phyloP scores from a whole-genome alignment of 352 stramenopile genomes.

The Phytopythium vexans region DNA sequence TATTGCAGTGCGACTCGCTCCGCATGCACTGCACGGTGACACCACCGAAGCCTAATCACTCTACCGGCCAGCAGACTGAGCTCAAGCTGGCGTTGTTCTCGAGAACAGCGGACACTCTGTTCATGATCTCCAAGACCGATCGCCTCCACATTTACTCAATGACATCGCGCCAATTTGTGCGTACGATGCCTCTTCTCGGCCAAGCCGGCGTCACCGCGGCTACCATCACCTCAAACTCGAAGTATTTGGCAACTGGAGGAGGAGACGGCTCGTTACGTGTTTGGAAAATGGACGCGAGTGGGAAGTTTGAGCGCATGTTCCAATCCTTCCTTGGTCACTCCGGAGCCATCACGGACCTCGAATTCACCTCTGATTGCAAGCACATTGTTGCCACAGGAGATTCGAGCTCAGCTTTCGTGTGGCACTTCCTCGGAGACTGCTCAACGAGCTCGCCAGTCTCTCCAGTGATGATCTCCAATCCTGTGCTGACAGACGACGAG shows the following conservation, averaged over 20 bases:
- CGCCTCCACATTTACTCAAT: constrained; percentile 59
- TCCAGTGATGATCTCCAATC: background rate
- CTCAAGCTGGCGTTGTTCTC: constrained; percentile 48
- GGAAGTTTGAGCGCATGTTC: constrained; percentile 49
- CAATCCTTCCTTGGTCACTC: constrained; percentile 52
- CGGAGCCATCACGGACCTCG: constrained; percentile 28
- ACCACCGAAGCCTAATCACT: constrained; percentile 16
- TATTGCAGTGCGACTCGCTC: constrained; percentile 37
- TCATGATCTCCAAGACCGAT: constrained; percentile 46
- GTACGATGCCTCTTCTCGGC: constrained; percentile 51
- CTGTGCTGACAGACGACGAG: too few relatives aligned
- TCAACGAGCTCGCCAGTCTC: background rate
- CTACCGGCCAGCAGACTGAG: constrained; percentile 8
- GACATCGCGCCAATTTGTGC: constrained; percentile 22
- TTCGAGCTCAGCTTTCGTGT: constrained; percentile 52
- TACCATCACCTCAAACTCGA: constrained; percentile 46
- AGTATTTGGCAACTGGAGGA: constrained; percentile 64
- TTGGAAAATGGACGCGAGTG: constrained; percentile 52
- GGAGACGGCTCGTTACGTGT: constrained; percentile 55
- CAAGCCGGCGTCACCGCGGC: constrained; percentile 50
- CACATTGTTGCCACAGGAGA: constrained; percentile 36
- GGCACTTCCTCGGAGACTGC: constrained; percentile 50
- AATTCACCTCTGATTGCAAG: constrained; percentile 41
- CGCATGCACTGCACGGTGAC: constrained; percentile 31
- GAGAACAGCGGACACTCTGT: constrained; percentile 39